A percentile compares a stretch with the other conserved stretches of the same genome.
Evolutionary conservation across 1,139 yeast species (phyloP).

Genomic region (Nakaseomyces sp.): DNA sequence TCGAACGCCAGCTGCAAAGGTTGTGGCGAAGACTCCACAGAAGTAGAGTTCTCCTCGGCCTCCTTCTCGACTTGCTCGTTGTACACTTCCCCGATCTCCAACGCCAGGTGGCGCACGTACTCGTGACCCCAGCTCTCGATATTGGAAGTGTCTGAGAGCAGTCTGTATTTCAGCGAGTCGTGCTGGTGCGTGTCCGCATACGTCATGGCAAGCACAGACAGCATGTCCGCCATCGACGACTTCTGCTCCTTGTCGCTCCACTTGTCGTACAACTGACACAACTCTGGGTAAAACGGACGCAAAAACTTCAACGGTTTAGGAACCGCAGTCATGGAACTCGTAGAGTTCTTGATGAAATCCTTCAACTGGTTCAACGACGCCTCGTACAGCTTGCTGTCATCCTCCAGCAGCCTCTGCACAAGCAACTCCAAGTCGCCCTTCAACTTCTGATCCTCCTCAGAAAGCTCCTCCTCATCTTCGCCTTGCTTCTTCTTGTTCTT

Average conservation of each 20-base stretch:
- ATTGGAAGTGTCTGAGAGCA: conserved; percentile 53
- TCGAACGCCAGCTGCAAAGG: conserved; percentile 13
- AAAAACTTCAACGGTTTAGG: conserved; percentile 96
- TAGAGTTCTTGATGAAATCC: conserved; percentile 76
- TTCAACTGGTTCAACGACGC: conserved; percentile 62
- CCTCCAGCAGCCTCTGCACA: conserved; percentile 63
- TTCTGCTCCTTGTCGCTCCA: conserved; percentile 47
- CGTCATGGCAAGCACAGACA: conserved; percentile 94
- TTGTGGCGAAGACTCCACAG: conserved; percentile 12
- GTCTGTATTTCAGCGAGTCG: conserved; percentile 74
- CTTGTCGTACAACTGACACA: conserved; percentile 54
- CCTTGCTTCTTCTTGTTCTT: conserved; percentile 14
- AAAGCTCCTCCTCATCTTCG: conserved; percentile 65
- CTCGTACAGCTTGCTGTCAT: conserved; percentile 44
- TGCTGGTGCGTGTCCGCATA: conserved; percentile 77
- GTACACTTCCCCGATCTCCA: conserved; percentile 87
- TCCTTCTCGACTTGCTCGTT: conserved; percentile 55
- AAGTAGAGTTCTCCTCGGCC: conserved; percentile 27
- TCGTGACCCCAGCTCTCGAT: conserved; percentile 97
- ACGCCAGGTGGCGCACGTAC: conserved; percentile 88
- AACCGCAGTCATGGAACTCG: conserved; percentile 98
- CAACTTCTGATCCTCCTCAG: conserved; percentile 87
- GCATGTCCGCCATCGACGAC: conserved; percentile 62
- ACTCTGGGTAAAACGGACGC: conserved; percentile 70
- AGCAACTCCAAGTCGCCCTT: conserved; percentile 81